These are phyloP conservation scores for Pezicula radicicola DNA, from an alignment of 2,329 filamentous ascomycete species.

Conservation along the genomic window DNA sequence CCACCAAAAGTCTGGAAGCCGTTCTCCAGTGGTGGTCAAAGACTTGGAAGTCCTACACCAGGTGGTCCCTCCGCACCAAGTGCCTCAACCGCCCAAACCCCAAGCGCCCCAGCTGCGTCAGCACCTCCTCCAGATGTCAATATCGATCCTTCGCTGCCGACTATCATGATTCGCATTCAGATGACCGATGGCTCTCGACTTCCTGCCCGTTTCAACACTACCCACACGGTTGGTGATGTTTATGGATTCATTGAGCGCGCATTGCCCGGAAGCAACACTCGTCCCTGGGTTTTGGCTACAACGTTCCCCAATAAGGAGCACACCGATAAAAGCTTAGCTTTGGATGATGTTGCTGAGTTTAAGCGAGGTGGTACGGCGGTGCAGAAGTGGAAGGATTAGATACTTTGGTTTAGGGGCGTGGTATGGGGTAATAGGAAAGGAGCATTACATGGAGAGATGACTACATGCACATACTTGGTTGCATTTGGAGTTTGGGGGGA, in stretches of 20 bases:
- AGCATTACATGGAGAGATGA: too few relatives aligned
- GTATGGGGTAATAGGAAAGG: background rate
- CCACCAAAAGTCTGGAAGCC: conserved; percentile 75
- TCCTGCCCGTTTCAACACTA: conserved; percentile 78
- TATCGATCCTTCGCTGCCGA: conserved; percentile 65
- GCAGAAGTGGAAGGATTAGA: conserved; percentile 46
- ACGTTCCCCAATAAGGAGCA: conserved; percentile 83
- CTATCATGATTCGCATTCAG: conserved; percentile 70
- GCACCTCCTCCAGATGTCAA: conserved; percentile 36
- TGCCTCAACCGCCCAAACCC: conserved; percentile 32
- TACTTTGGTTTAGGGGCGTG: background rate
- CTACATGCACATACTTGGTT: too few relatives aligned
- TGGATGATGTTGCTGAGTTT: conserved; percentile 62
- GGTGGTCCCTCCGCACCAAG: conserved; percentile 46
- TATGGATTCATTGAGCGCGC: conserved; percentile 72
- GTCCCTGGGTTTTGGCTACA: conserved; percentile 74
- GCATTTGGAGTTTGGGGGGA: too few relatives aligned
- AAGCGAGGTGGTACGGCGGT: conserved; percentile 64
- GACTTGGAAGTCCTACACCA: conserved; percentile 75
- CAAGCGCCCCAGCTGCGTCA: conserved; percentile 26
- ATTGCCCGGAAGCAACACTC: conserved; percentile 49
- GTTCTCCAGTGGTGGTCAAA: conserved; percentile 68
- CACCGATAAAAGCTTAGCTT: conserved; percentile 57
- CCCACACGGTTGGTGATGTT: conserved; percentile 73
- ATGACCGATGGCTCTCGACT: conserved; percentile 75